phyloP scores from a whole-genome alignment of 148 eudicot genomes.

The Persicaria tinctoria region DNA sequence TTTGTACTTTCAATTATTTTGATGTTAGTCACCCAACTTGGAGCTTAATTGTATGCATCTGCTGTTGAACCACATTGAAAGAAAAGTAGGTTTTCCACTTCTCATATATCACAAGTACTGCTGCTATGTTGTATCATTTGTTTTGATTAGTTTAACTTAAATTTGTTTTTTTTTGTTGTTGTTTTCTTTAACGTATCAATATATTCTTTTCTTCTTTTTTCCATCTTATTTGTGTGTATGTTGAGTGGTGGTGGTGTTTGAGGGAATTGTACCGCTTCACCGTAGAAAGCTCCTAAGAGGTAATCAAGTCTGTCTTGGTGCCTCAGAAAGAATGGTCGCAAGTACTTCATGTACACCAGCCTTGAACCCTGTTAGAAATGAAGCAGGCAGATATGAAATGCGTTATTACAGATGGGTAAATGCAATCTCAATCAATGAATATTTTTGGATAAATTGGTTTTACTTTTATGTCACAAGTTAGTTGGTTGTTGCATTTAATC shows the following conservation, averaged over 20 bases:
- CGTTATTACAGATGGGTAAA: neutral
- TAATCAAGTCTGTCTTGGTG: slow-evolving; percentile 82
- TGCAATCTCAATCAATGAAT: neutral
- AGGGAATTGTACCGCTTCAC: slow-evolving; percentile 56
- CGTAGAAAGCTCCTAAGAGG: slow-evolving; percentile 43
- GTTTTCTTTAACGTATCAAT: neutral
- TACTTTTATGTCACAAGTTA: too few relatives aligned
- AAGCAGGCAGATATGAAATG: slow-evolving; percentile 2
- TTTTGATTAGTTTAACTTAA: neutral
- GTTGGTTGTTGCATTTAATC: too few relatives aligned
- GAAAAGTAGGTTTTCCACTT: neutral
- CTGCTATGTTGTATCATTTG: neutral
- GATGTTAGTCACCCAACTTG: neutral
- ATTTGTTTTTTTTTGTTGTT: neutral
- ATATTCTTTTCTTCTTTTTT: neutral
- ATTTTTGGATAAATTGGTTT: neutral
- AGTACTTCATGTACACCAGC: slow-evolving; percentile 50
- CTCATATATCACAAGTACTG: neutral
- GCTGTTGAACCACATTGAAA: neutral
- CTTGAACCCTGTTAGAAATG: slow-evolving; percentile 65
- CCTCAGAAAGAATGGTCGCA: slow-evolving; percentile 77
- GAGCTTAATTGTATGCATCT: neutral
- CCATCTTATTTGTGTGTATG: neutral
- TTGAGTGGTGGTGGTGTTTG: neutral
- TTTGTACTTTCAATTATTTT: neutral